phyloP scores from a whole-genome alignment of 2,329 filamentous ascomycete species.

The Fusarium temperatum region DNA sequence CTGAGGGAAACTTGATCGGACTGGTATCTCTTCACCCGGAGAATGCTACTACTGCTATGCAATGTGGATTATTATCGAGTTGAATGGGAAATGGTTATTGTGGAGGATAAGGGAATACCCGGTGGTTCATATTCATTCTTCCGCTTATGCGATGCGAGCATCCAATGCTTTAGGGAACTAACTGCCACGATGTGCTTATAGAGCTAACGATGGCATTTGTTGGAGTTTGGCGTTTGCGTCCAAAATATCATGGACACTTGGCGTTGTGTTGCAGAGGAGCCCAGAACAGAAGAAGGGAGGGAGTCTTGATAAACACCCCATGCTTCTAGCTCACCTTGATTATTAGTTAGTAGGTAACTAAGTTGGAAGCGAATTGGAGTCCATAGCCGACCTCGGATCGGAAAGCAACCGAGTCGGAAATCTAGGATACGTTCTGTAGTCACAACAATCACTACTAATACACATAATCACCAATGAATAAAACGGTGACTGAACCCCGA shows the following conservation, averaged over 20 bases:
- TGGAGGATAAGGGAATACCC: slow-evolving; percentile 40
- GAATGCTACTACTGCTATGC: slow-evolving; percentile 23
- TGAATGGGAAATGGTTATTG: not conserved
- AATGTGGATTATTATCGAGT: slow-evolving; percentile 2
- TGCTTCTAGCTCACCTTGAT: not conserved
- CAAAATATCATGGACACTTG: slow-evolving; percentile 16
- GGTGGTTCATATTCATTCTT: slow-evolving; percentile 13
- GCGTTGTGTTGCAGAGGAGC: not conserved
- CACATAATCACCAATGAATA: slow-evolving; percentile 2
- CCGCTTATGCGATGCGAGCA: slow-evolving; percentile 17
- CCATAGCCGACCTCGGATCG: slow-evolving; percentile 28
- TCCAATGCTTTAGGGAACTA: not conserved
- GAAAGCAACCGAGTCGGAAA: slow-evolving; percentile 17
- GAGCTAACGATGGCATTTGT: not conserved
- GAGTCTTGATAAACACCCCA: not conserved
- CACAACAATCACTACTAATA: slow-evolving; percentile 31
- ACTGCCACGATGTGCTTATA: not conserved
- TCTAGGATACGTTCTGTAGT: slow-evolving; percentile 5
- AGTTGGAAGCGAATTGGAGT: not conserved
- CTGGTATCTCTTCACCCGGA: slow-evolving; percentile 37
- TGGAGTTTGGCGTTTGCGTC: slow-evolving; percentile 15
- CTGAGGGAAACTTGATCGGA: slow-evolving; percentile 41
- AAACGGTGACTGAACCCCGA: slow-evolving; percentile 35
- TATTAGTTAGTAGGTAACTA: not conserved
- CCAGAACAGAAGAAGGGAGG: not conserved